phyloP scores from a whole-genome alignment of 352 stramenopile genomes.

The Globisporangium spinosum region DNA sequence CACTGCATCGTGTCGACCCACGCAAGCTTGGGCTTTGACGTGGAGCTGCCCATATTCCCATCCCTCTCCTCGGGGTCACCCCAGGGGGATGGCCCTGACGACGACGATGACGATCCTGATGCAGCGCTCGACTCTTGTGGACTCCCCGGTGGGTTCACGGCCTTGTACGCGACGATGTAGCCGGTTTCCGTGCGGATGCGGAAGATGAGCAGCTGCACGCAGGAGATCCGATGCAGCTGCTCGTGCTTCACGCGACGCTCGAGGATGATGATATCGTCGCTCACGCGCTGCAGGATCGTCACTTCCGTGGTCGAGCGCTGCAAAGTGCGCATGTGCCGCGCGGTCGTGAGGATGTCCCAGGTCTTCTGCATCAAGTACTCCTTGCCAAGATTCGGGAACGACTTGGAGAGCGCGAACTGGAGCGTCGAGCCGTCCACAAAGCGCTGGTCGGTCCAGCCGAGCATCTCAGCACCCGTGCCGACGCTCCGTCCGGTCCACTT shows the following conservation, averaged over 20 bases:
- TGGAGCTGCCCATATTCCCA: background rate
- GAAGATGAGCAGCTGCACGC: constrained; percentile 13
- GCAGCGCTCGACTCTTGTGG: constrained; percentile 10
- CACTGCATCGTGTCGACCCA: constrained; percentile 48
- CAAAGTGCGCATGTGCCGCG: constrained; percentile 11
- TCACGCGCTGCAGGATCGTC: constrained; percentile 16
- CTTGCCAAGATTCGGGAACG: constrained; percentile 2
- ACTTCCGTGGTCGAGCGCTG: constrained; percentile 12
- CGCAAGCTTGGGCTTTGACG: constrained; percentile 31
- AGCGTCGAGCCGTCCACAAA: constrained; percentile 18
- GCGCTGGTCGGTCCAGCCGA: constrained; percentile 19
- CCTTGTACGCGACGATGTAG: constrained; percentile 17
- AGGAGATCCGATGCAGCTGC: constrained; percentile 6
- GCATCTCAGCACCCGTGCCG: constrained; percentile 13
- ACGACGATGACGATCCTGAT: background rate
- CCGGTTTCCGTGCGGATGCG: constrained; percentile 14
- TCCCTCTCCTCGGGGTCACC: background rate
- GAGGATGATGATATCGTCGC: constrained; percentile 18
- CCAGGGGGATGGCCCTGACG: background rate
- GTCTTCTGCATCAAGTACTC: constrained; percentile 17
- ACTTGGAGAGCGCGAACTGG: constrained; percentile 17
- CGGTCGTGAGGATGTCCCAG: constrained; percentile 19
- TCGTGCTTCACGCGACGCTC: constrained; percentile 11
- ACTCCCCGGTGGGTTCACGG: constrained; percentile 13
- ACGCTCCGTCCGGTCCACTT: constrained; percentile 9